These are phyloP conservation scores for Athelia sp. DNA, from an alignment of 1,284 basidiomycete genomes.

Conservation along the genomic window DNA sequence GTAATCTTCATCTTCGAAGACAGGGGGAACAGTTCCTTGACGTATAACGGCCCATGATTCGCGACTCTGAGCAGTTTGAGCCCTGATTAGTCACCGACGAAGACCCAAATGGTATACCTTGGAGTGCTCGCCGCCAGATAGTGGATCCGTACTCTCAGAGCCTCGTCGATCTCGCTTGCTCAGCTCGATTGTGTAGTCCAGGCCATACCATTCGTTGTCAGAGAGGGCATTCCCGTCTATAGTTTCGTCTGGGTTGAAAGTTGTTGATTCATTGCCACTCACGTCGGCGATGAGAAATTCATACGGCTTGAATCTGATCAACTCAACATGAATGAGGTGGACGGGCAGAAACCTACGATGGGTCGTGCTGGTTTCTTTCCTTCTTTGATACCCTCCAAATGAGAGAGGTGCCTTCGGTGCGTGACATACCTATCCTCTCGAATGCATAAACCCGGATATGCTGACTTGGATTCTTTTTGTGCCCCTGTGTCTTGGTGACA, in stretches of 20 bases:
- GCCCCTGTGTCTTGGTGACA: background rate
- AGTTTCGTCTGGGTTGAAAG: background rate
- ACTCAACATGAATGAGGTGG: background rate
- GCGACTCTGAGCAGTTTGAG: constrained; percentile 26
- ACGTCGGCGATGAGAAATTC: constrained; percentile 20
- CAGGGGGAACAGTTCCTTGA: constrained; percentile 29
- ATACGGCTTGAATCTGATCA: constrained; percentile 10
- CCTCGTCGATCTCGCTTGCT: constrained; percentile 33
- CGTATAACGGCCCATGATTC: constrained; percentile 41
- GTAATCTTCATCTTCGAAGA: constrained; percentile 34
- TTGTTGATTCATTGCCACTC: constrained; percentile 1
- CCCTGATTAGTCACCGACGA: background rate
- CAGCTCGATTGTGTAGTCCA: constrained; percentile 38
- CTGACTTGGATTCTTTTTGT: background rate
- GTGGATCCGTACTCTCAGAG: constrained; percentile 23
- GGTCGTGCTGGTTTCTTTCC: background rate
- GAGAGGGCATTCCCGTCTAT: constrained; percentile 14
- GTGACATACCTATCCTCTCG: background rate
- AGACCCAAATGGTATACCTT: constrained; percentile 21
- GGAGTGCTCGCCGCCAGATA: constrained; percentile 33
- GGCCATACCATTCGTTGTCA: constrained; percentile 36
- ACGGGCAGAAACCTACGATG: background rate
- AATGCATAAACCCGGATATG: background rate
- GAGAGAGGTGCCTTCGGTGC: background rate
- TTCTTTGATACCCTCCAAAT: constrained; percentile 1